Conservation (phyloP, 192 early-diverging fungal genomes). For the Linnemannia exigua region DNA sequence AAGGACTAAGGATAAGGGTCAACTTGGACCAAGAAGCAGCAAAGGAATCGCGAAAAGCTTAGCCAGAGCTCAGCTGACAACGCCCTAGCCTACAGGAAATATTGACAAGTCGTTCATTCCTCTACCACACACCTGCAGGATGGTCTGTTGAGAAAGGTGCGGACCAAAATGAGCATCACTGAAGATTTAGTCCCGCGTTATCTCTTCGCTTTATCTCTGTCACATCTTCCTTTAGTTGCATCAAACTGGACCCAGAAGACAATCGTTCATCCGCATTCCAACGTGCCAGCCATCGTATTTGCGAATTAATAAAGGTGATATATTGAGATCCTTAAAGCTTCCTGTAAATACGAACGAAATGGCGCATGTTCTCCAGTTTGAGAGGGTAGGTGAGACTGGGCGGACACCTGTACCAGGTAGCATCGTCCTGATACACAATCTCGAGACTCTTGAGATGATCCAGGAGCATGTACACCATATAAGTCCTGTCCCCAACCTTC, state of each 20-base stretch:
- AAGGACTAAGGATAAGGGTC: too few species aligned
- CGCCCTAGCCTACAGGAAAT: too few species aligned
- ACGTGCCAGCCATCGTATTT: too few species aligned
- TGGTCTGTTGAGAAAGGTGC: background rate
- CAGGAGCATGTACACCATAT: slow-evolving; percentile 93
- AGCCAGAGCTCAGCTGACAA: too few species aligned
- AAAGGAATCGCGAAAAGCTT: too few species aligned
- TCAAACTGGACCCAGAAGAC: too few species aligned
- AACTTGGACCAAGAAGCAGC: too few species aligned
- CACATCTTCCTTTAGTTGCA: background rate
- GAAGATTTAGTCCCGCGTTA: too few species aligned
- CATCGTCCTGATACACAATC: slow-evolving; percentile 75
- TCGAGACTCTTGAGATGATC: slow-evolving; percentile 83
- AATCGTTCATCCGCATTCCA: too few species aligned
- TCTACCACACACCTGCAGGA: background rate
- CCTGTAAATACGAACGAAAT: slow-evolving; percentile 88
- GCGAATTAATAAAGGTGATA: background rate
- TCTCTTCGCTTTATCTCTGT: too few species aligned
- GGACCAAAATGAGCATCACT: background rate
- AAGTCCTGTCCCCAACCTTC: slow-evolving; percentile 77
- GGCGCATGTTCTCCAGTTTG: slow-evolving; percentile 92
- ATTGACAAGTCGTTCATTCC: too few species aligned
- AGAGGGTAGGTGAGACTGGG: slow-evolving; percentile 80
- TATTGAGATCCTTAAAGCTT: slow-evolving; percentile 61
- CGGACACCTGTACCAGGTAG: slow-evolving; percentile 82